Evolutionary conservation across 1,284 basidiomycete species (phyloP).

Genomic region (Sanguinoderma infundibulare): DNA sequence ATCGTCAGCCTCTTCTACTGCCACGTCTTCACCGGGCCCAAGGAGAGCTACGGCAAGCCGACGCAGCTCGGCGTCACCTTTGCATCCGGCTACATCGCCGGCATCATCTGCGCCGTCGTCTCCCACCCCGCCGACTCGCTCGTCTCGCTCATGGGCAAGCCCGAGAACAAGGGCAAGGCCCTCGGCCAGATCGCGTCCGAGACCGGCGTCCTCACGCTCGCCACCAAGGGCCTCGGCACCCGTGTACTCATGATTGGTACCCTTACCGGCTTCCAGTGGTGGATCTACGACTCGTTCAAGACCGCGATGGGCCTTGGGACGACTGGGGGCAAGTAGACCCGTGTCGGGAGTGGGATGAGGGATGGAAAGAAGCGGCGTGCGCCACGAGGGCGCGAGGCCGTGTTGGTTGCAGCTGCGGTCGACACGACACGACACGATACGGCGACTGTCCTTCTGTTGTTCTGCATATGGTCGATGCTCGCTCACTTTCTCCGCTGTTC

Average conservation of each 20-base stretch:
- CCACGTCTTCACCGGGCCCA: conserved; percentile 74
- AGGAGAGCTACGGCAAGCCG: conserved; percentile 69
- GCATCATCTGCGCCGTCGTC: conserved; percentile 82
- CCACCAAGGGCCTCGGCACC: conserved; percentile 82
- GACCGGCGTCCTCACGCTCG: conserved; percentile 62
- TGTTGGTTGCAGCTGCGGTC: conserved; percentile 5
- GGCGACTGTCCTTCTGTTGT: conserved; percentile 6
- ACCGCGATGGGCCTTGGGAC: conserved; percentile 80
- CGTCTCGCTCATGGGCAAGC: conserved; percentile 81
- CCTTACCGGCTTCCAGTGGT: conserved; percentile 87
- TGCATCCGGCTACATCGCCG: conserved; percentile 81
- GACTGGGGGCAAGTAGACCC: conserved; percentile 82
- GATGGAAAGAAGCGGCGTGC: too few relatives aligned
- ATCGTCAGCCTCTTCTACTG: conserved; percentile 80
- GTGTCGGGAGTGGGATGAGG: too few relatives aligned
- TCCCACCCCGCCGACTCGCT: conserved; percentile 83
- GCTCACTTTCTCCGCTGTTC: too few relatives aligned
- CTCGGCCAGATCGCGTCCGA: conserved; percentile 69
- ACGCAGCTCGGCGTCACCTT: conserved; percentile 84
- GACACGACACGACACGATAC: conserved; percentile 13
- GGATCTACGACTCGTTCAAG: conserved; percentile 88
- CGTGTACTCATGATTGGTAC: conserved; percentile 85
- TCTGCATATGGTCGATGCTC: too few relatives aligned
- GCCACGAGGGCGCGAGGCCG: not conserved
- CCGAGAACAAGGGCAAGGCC: conserved; percentile 76